These are phyloP conservation scores for Lanmaoa pseudosensibilis DNA, from an alignment of 768 basidiomycete species.

Conservation along the genomic window DNA sequence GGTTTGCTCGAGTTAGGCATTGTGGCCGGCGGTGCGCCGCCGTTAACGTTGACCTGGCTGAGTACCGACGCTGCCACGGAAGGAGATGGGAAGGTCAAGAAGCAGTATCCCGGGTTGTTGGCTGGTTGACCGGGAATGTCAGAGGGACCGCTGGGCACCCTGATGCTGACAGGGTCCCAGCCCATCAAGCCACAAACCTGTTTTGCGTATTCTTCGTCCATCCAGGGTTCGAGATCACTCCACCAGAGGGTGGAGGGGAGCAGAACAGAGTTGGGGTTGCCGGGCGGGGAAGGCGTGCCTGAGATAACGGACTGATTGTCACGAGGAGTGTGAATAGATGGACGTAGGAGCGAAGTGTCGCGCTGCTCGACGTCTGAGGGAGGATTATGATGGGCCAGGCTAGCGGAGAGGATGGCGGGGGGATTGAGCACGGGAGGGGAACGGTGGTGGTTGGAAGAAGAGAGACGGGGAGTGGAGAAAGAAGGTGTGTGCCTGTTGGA, in stretches of 20 bases:
- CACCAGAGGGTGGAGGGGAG: constrained; percentile 75
- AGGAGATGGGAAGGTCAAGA: constrained; percentile 79
- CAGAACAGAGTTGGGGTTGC: constrained; percentile 30
- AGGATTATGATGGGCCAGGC: constrained; percentile 16
- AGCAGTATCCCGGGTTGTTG: constrained; percentile 87
- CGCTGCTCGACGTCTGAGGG: constrained; percentile 26
- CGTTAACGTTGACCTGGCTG: constrained; percentile 55
- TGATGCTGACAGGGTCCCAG: constrained; percentile 77
- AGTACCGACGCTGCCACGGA: constrained; percentile 70
- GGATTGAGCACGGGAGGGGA: constrained; percentile 35
- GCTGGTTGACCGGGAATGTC: constrained; percentile 62
- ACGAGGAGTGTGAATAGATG: constrained; percentile 18
- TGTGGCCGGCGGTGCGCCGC: constrained; percentile 44
- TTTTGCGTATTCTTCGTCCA: constrained; percentile 94
- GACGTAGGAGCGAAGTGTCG: constrained; percentile 13
- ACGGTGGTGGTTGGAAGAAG: constrained; percentile 49
- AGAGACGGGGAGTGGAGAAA: constrained; percentile 24
- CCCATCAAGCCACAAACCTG: constrained; percentile 85
- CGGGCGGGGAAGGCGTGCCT: constrained; percentile 22
- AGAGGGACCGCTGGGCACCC: constrained; percentile 63
- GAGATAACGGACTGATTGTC: constrained; percentile 17
- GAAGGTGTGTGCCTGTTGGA: constrained; percentile 37
- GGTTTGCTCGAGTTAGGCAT: constrained; percentile 89
- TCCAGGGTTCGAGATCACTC: constrained; percentile 91
- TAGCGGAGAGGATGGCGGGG: constrained; percentile 23